Conservation (phyloP, 169 alveolate genomes). For the Miamiensis avidus region DNA sequence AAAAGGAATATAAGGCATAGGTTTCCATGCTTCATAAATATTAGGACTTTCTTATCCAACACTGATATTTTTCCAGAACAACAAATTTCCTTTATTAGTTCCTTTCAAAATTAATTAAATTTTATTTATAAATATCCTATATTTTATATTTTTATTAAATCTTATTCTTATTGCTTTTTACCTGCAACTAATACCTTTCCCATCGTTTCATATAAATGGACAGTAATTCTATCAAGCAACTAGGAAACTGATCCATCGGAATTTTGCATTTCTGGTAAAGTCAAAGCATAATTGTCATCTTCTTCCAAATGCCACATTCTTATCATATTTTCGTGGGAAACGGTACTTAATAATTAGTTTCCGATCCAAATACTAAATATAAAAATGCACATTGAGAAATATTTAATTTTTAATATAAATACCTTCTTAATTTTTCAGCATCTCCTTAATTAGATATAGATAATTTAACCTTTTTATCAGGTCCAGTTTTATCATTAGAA, state of each 20-base stretch:
- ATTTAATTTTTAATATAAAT: too few relatives aligned
- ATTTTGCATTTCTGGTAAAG: conserved; percentile 40
- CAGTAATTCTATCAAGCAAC: conserved; percentile 69
- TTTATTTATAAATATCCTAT: background rate
- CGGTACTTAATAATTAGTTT: conserved; percentile 78
- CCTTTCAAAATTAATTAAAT: background rate
- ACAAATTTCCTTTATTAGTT: conserved; percentile 69
- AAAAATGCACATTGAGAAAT: too few relatives aligned
- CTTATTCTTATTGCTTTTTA: conserved; percentile 40
- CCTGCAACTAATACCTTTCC: conserved; percentile 74
- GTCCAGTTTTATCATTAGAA: conserved; percentile 73
- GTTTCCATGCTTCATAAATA: conserved; percentile 77
- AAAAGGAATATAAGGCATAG: conserved; percentile 55
- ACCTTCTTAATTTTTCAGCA: conserved; percentile 72
- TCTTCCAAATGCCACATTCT: conserved; percentile 82
- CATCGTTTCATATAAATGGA: conserved; percentile 64
- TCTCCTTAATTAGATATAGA: conserved; percentile 88
- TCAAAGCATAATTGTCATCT: conserved; percentile 84
- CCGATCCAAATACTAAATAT: conserved; percentile 76
- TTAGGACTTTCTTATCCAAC: conserved; percentile 73
- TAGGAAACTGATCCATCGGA: background rate
- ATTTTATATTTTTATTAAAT: conserved; percentile 27
- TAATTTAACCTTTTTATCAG: conserved; percentile 82
- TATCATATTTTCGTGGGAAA: conserved; percentile 84
- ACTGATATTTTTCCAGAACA: conserved; percentile 79